Evolutionary conservation across 805 yeast species (phyloP), one percentile per base, ranked within the genome.

Genomic region (Ogataea allantospora): DNA sequence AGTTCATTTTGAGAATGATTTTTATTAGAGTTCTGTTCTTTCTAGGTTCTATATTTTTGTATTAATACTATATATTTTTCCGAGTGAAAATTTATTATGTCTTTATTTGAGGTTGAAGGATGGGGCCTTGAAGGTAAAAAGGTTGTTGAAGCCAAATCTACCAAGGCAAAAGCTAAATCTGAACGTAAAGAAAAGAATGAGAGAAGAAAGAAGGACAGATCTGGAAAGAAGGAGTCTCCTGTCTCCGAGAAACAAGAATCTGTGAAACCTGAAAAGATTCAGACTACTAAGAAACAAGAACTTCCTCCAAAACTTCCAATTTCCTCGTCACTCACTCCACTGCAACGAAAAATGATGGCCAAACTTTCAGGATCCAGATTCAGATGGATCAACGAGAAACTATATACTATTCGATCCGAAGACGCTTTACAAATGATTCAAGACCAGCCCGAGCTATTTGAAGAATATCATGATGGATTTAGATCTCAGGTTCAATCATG

Each of bases 301-400:
- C n/a, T 9, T 19, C 18, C 16, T 11, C 13, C 1, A 21, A 8
- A 7, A 9, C 8, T 7, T 20, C 12, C n/a, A 14, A n/a, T 26
- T 13, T 11, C 30, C 21, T 18, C 17, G 13, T 17, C 12, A 30
- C 64, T 89, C 37, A 87, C 96, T 0, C 95, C 96, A 12, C 65
- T 89, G 46, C 99, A 93, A 63, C 85, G 84, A 54, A 93, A 93
- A 57, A 91, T 93, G 98, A 78, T 88, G 80, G 88, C 86, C 30
- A 93, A 93, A 59, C 73, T 93, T 27, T 78, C 95, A 2, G 99
- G 99, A 0, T 88, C 98, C 1, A 70, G 99, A 51, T 93, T 93
- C 66, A 74, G 99, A 60, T 93, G 98, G 98, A 93, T 93, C 57
- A 93, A 93, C 59, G 99, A 93, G 63, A 95, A 91, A 58, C 68